Base-by-base conservation (phyloP, 495 filamentous ascomycete species). In the Cetradonia linearis region DNA sequence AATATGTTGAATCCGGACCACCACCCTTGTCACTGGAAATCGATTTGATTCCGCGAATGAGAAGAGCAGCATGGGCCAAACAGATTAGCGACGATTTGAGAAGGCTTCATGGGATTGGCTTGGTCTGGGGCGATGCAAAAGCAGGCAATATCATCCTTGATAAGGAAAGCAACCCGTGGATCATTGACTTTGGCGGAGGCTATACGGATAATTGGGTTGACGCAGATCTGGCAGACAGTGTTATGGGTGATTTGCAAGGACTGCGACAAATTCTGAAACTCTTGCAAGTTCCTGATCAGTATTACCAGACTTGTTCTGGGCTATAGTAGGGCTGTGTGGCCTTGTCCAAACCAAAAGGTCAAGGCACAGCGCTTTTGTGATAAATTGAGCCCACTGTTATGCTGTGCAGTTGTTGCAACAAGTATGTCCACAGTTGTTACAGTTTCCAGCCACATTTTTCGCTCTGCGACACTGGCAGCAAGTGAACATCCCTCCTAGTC, bases 121-220 rank as follows among this genome's bases (percentile, higher is more conserved):
- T 56, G 13, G 28, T 76, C 36, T 79, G 73, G 76, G 77, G 77
- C 40, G 75, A 78, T 66, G 75, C 63, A 38, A 78, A 77, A 65
- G 62, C 72, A 10, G 69, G 63, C n/a, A 77, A 79, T 63, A 68
- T 78, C 44, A 58, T 79, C 42, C 71, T 79, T 54, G 71, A 79
- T 58, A 58, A 59, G 34, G 52, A 71, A n/a, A 62, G 73, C 36
- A 66, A 78, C 52, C 66, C 71, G 33, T 78, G 70, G 71, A 65
- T 79, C 16, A 71, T 79, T 60, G 73, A 76, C 61, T 76, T 77
- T 64, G 74, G 74, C 1, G 75, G 77, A 18, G 68, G 73, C n/a
- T 77, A 70, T 60, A 76, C 72, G 10, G 58, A 70, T 34, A 71
- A 73, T 5, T 78, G 74, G 72, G 72, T 77, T 1, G 68, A 72